A percentile compares a stretch with the other conserved stretches of the same genome.
phyloP scores from a whole-genome alignment of 225 moss, liverwort and hornwort genomes.

The Marchantia polymorpha region DNA sequence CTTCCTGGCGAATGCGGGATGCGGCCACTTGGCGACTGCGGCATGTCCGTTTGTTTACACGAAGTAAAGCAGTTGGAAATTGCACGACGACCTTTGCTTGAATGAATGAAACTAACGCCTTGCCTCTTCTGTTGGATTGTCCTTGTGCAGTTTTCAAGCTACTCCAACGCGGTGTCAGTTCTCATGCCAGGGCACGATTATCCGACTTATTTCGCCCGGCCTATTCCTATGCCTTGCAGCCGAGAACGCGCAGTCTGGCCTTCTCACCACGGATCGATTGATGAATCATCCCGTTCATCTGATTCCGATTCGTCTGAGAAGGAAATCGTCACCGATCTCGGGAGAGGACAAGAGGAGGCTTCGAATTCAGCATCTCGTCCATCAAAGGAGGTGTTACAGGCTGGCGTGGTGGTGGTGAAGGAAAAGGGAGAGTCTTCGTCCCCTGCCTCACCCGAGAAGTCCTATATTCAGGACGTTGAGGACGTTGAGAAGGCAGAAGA shows the following conservation, averaged over 20 bases:
- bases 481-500: neutral
- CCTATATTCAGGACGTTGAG: neutral
- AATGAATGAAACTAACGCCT: too few relatives aligned
- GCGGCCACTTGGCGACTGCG: too few relatives aligned
- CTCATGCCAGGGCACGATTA: slow-evolving; percentile 43
- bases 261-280: slow-evolving; percentile 15
- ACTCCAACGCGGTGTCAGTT: slow-evolving; percentile 31
- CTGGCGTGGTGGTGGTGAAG: neutral
- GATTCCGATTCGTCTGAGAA: neutral
- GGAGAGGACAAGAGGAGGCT: neutral
- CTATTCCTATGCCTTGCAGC: slow-evolving; percentile 21
- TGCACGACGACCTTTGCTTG: too few relatives aligned
- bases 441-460: neutral
- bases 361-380: neutral
- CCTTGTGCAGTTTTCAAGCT: slow-evolving; percentile 22
- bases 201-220: slow-evolving; percentile 37
- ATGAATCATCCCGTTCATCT: neutral
- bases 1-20: too few relatives aligned
- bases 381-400: neutral
- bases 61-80: too few relatives aligned
- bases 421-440: slow-evolving; percentile 15
- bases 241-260: slow-evolving; percentile 23
- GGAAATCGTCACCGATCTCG: neutral
- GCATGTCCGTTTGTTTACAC: too few relatives aligned
- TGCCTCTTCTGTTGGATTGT: neutral